Evolutionary conservation across 129 eudicot species (phyloP), one percentile per base, ranked within the genome.

Genomic region (Artemisia tridentata): DNA sequence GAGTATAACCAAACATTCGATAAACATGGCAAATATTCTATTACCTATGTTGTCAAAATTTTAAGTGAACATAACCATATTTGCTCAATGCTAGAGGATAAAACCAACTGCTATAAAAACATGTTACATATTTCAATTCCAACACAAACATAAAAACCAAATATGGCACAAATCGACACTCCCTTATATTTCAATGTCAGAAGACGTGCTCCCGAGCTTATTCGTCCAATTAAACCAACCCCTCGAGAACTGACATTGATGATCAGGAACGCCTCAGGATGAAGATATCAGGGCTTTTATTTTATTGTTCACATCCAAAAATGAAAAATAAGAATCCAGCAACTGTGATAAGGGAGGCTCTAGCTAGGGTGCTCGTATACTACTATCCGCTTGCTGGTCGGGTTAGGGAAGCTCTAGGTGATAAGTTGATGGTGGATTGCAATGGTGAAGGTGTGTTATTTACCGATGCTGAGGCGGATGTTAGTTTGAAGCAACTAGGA

Each of bases 371-470:
- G 10, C 29, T 74, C 23, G 79, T 74, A 23, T 74, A 51, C 31
- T 74, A 74, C 72, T 74, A 74, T 56, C 79, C 66, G 29, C 55
- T 74, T 65, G 79, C 56, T 0, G 79, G 72, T 13, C 49, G 72
- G 72, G 56, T 74, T 0, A 68, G 53, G 45, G 74, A 60, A 86
- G 51, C 92, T 84, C 38, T 80, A 82, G 60, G 70, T 66, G 2
- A 84, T 20, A 78, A 78, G 66, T 74, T 78, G 65, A 54, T 61
- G 50, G 78, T 78, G 38, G 82, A 78, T 23, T 78, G 82, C 68
- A 38, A 74, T 5, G 69, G 74, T 2, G 69, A 72, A 29, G 82
- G 82, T 11, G 70, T 79, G 64, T 9, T 72, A 71, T 73, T 79
- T 73, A 74, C 73, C 1, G 79, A 61, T 46, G 83, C 71, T 2